Evolutionary conservation across 495 filamentous ascomycete species (phyloP).

Genomic region (Penicillium ucsense): DNA sequence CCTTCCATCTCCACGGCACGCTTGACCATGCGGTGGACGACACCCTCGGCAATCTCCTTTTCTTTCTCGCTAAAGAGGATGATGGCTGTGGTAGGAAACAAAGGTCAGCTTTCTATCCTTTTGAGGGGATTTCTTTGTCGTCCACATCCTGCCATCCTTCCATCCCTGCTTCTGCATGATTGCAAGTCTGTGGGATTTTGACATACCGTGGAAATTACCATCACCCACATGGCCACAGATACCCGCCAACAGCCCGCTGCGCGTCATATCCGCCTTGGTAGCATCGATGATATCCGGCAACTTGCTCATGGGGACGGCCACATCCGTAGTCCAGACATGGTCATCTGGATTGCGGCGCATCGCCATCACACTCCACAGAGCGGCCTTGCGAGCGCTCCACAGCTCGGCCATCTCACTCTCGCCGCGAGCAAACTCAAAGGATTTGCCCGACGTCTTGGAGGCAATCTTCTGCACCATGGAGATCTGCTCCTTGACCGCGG

Average conservation of each 20-base stretch:
- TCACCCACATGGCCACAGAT: conserved; percentile 64
- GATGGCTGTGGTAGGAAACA: conserved; percentile 27
- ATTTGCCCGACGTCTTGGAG: conserved; percentile 33
- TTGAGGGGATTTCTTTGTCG: no score
- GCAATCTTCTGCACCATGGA: conserved; percentile 46
- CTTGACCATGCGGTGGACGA: conserved; percentile 53
- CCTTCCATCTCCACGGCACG: conserved; percentile 55
- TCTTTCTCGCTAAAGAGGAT: conserved; percentile 50
- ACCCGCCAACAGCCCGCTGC: conserved; percentile 45
- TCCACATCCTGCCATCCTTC: no score
- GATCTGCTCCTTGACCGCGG: conserved; percentile 51
- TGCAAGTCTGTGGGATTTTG: background rate
- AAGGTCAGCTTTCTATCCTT: background rate
- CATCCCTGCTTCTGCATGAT: no score
- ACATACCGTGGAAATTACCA: conserved; percentile 54
- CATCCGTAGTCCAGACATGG: conserved; percentile 58
- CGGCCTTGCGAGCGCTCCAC: conserved; percentile 54
- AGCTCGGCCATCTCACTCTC: conserved; percentile 47
- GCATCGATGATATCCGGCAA: conserved; percentile 55
- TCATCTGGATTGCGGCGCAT: conserved; percentile 45
- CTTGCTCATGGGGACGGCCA: conserved; percentile 54
- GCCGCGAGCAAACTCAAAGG: conserved; percentile 51
- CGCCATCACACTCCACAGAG: conserved; percentile 51
- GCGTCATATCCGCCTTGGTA: conserved; percentile 48
- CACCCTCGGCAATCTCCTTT: conserved; percentile 34